Evolutionary conservation across 192 early-diverging fungal genomes (phyloP), one percentile per base, ranked within the genome.

Genomic region (Podila horticola): DNA sequence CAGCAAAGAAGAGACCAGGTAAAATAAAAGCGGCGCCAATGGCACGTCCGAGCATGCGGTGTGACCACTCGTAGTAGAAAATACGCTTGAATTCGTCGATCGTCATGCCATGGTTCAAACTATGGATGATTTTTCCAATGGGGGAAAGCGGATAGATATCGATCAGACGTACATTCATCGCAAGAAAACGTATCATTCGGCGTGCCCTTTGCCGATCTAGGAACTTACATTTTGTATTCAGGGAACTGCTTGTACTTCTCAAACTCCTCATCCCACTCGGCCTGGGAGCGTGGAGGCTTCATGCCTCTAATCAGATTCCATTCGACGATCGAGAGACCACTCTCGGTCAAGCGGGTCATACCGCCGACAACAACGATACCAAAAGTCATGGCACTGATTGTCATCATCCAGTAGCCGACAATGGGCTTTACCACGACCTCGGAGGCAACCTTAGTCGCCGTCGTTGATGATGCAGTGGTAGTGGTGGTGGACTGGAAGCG

Each of bases 191-290:
- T 34, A 34, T 34, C 33, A 7, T 34, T 34, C 7, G 5, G 5
- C 7, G 34, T 36, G 34, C 9, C 34, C 34, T 36, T 7, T 34
- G 33, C 33, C 33, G 33, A 34, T 10, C 34, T 9, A 10, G 34
- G 34, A 62, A 82, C 91, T 79, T 87, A 94, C 92, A 94, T 87
- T 84, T 96, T 96, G 84, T 97, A 99, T 86, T 99, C 98, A 30
- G 98, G 98, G 68, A 94, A 97, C 87, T 95, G 93, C 82, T 99
- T 97, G 90, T 99, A 99, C 86, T 98, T 99, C 83, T 93, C 92
- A 90, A 98, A 98, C 88, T 99, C 98, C 55, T 87, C 90, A 62
- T 92, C 86, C 98, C 98, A 99, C 64, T 96, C 95, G 28, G 85
- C 82, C 60, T 96, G 88, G 45, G 91, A 93, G 36, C 91, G 82